Evolutionary conservation across 306 rosid genomes (phyloP), one percentile per base, ranked within the genome.

Genomic region (Rosa lucieae): DNA sequence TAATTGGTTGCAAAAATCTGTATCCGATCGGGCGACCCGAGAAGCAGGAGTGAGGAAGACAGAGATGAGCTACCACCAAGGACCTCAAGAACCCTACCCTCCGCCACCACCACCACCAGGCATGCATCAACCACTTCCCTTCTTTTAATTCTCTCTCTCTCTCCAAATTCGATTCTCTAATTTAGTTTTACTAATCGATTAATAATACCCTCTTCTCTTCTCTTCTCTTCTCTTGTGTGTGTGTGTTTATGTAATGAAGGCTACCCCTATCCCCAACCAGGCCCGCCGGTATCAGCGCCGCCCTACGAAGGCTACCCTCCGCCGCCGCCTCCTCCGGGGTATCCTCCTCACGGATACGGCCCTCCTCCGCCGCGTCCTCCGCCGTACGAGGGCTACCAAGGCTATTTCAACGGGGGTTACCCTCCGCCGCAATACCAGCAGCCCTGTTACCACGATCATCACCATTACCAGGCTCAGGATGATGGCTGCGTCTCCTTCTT

Each of bases 311-410:
- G 68, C 4, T 74, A 74, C 14, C 68, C 46, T 43, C 46, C 87
- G 77, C 94, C 92, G 3, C 86, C 81, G 0, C 84, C 87, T 1
- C 91, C 73, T 1, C 91, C 73, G 0, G 82, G 82, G 48, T 72
- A 62, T 63, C 66, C 72, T 21, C 72, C 82, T 67, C 85, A 78
- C 15, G 83, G 85, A 1, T 77, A 78, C 59, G 79, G 59, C 4
- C 79, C 79, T 0, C 71, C 71, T 2, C 69, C 78, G 40, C 78
- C 79, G 32, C 76, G 72, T 5, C 74, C 76, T 56, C 92, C 91
- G 5, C 88, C 84, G 61, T 82, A 88, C 81, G 88, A 90, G 40
- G 92, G 91, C 8, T 94, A 94, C 73, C 98, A 94, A 56, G 94
- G 89, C 7, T 94, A 94, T 85, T 94, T 92, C 83, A 86, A 77